Evolutionary conservation across 2,329 filamentous ascomycete species (phyloP), one percentile per base, ranked within the genome.

Genomic region (Neodidymelliopsis sp.): DNA sequence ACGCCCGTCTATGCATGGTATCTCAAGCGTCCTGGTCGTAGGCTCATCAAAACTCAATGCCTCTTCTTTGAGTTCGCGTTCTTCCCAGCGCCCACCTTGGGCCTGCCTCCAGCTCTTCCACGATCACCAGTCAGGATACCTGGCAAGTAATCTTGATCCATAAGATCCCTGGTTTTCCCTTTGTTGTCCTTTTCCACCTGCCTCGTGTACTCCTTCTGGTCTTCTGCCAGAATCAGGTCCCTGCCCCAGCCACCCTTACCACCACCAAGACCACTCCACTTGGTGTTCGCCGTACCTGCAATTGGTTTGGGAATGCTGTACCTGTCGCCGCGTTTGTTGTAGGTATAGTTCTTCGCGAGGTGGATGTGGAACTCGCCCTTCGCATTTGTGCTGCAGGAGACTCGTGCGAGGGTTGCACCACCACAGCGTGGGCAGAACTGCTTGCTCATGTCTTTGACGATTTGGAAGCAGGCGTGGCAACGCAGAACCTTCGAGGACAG

Each of bases 351-450:
- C 74, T 86, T 87, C 80, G 96, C 96, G 51, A 99, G 79, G 70
- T 97, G 90, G 51, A 99, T 75, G 50, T 83, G 86, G 77, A 97
- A 95, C 62, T 87, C 84, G 40, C 94, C 94, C 39, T 85, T 82
- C 19, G 85, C 79, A 65, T 92, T 87, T 3, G 91, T 97, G 20
- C 88, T 89, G 80, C 92, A 97, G 18, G 88, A 88, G 0, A 92
- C 89, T 54, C 93, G 85, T 6, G 88, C 91, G 18, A 99, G 81
- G 0, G 92, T 93, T 2, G 90, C 82, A 70, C 95, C 91, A 10
- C 94, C 94, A 72, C 94, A 99, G 39, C 87, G 84, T 2, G 90
- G 87, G 73, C 94, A 99, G 79, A 99, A 99, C 71, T 97, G 92
- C 77, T 89, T 90, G 60, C 77, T 78, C 84, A 91, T 92, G 63